phyloP scores from a whole-genome alignment of 495 filamentous ascomycete species.

The Aspergillus mulundensis region DNA sequence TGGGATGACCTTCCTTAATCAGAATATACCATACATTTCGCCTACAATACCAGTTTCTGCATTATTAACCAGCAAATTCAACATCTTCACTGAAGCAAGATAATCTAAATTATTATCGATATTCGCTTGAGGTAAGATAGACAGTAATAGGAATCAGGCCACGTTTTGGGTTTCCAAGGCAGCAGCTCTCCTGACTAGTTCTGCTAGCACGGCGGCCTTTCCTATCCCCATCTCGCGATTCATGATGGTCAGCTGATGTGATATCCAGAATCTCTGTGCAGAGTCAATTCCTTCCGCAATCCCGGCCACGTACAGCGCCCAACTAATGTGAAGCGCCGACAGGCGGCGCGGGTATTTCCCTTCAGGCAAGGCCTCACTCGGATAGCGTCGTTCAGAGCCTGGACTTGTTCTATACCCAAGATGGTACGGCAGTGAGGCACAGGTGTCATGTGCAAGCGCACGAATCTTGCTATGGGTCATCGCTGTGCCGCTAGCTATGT shows the following conservation, averaged over 20 bases:
- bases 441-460: background rate
- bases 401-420: background rate
- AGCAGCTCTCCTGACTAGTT: constrained; percentile 1
- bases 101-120: background rate
- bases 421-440: constrained; percentile 8
- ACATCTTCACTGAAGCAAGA: background rate
- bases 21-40: background rate
- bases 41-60: background rate
- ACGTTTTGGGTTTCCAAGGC: background rate
- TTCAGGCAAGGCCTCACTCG: background rate
- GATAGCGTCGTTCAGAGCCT: background rate
- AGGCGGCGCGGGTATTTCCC: constrained; percentile 3
- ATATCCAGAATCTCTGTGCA: constrained; percentile 5
- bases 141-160: background rate
- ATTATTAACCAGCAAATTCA: background rate
- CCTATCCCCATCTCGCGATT: constrained; percentile 4
- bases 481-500: background rate
- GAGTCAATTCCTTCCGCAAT: constrained; percentile 1
- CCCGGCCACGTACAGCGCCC: constrained; percentile 6
- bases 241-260: background rate
- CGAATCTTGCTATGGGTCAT: background rate
- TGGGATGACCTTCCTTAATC: constrained; percentile 39
- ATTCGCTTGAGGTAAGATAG: background rate
- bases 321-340: background rate
- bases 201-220: constrained; percentile 1